Evolutionary conservation across 257 asterid genomes (phyloP), one percentile per base, ranked within the genome.

Genomic region (Mitragyna speciosa): DNA sequence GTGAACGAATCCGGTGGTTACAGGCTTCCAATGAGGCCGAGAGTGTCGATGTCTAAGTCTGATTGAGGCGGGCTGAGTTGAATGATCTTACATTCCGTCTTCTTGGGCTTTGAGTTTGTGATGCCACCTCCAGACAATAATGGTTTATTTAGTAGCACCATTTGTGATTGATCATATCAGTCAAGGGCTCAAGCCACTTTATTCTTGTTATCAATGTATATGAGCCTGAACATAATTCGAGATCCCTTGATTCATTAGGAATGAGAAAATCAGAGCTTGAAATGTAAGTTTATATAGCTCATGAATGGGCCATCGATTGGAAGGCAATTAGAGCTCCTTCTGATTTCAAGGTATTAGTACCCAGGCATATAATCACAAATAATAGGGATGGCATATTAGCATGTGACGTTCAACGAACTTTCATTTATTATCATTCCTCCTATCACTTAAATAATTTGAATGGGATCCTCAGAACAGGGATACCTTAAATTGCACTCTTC

Each of bases 401-500:
- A 80, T 76, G 77, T 72, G 84, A 67, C 24, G 24, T 71, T 76
- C 30, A 19, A 66, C 70, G 59, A n/a, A 77, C 65, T 39, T 73
- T 52, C 39, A 52, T 36, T 36, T 1, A 36, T 36, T 36, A 36
- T 36, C 41, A 2, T 36, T 36, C 4, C 41, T 36, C 41, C 41
- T n/a, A n/a, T 26, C 68, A 63, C 36, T 63, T 63, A 0, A 63
- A 63, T 63, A 63, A 63, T 28, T n/a, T 63, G 36, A n/a, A 63
- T 39, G 68, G 20, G 28, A 20, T 16, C 72, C 70, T 56, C 10
- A 7, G 41, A 36, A 30, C 73, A n/a, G 49, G 43, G 80, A 76
- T 77, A 74, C 76, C 83, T 74, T 82, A 73, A 43, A 75, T 72
- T 76, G 75, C 80, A 66, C 80, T 81, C 59, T 45, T 43, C 69